Evolutionary conservation across 2,329 filamentous ascomycete species (phyloP), one percentile per base, ranked within the genome.

Genomic region (Sporothrix brunneoviolacea): DNA sequence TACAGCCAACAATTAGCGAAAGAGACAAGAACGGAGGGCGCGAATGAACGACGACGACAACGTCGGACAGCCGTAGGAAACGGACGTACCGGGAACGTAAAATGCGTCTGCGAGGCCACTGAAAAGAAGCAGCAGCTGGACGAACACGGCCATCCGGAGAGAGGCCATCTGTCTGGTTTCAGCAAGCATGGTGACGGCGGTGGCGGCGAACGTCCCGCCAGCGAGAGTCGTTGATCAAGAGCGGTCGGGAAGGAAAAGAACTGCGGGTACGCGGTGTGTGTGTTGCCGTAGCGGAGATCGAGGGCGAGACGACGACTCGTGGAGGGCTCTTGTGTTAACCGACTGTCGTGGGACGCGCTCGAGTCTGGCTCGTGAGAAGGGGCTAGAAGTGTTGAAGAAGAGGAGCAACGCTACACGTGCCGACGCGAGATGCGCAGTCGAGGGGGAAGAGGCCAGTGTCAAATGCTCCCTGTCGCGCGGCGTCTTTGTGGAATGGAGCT

Each of bases 61-160:
- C n/a, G n/a, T n/a, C n/a, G n/a, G n/a, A n/a, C n/a, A n/a, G n/a
- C n/a, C n/a, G n/a, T 28, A 28, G 8, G 24, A 7, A 18, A 3
- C 4, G 21, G 21, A 32, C 72, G 60, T 76, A 91, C 88, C 88
- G 60, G 89, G 89, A 59, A 95, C 86, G 66, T 94, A 95, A 66
- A 94, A 94, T 33, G 84, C 86, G 48, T 82, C 72, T 16, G 72
- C 70, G 52, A 73, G 22, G 12, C 35, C 24, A 22, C 45, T 70
- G 28, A 75, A 74, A 50, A 77, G 57, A 47, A 68, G 61, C 15
- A 74, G 60, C 40, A 50, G 22, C 35, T 47, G 49, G 7, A 72
- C 60, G 19, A 79, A 66, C 48, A 78, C 56, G 32, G 82, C 63
- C 62, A 70, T 75, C 59, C 68, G 65, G 58, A 68, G 62, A 32